Conservation (phyloP, 176 grass and related monocot species). For the Secale cereale region DNA sequence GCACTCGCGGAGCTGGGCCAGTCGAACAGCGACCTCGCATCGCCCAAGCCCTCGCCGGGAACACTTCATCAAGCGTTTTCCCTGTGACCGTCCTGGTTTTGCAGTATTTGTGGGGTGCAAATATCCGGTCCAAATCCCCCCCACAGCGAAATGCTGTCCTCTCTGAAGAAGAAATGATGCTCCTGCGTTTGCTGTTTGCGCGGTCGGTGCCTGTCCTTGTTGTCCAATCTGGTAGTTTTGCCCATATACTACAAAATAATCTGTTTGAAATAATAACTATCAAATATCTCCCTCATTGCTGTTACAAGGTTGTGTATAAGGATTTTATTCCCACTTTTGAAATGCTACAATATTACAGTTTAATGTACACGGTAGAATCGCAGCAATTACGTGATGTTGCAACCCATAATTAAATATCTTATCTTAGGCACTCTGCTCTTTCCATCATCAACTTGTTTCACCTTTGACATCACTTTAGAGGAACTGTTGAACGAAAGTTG, state of each 20-base stretch:
- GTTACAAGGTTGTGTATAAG: not conserved
- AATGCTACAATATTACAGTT: not conserved
- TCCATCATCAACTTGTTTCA: not conserved
- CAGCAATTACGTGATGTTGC: not conserved
- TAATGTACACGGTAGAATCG: not conserved
- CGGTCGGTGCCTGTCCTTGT: slow-evolving; percentile 6
- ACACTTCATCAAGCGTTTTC: not conserved
- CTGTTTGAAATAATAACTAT: not conserved
- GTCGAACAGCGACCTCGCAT: slow-evolving; percentile 28
- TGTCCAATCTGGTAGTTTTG: not conserved
- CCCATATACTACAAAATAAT: too few relatives aligned
- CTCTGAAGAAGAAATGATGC: not conserved
- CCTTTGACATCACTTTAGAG: slow-evolving; percentile 5
- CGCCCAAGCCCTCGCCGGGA: not conserved
- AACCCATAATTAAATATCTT: slow-evolving; percentile 14
- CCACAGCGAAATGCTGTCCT: slow-evolving; percentile 11
- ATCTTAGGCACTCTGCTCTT: not conserved
- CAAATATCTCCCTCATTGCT: not conserved
- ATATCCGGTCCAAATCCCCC: not conserved
- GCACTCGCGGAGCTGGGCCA: slow-evolving; percentile 30
- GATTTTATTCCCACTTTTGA: not conserved
- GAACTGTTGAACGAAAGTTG: slow-evolving; percentile 11
- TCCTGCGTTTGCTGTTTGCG: not conserved
- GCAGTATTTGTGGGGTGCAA: slow-evolving; percentile 2
- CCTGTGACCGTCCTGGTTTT: not conserved